These are phyloP conservation scores for Dictyostelium firmibasis DNA, from an alignment of 78 protist species.

Conservation along the genomic window DNA sequence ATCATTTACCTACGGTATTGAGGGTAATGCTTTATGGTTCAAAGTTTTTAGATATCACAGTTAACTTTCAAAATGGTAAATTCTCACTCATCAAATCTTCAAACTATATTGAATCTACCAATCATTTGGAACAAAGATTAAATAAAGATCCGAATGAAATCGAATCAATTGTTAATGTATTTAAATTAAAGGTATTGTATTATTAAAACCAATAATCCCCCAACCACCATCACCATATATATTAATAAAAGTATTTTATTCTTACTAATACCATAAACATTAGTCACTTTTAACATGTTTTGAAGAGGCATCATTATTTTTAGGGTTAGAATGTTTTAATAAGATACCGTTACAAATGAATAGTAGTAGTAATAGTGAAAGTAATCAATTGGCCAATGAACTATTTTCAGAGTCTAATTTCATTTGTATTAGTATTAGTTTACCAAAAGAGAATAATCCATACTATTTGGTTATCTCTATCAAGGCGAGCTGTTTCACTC, in stretches of 20 bases:
- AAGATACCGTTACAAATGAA: conserved; percentile 30
- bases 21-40: conserved; percentile 38
- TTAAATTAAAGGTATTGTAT: conserved; percentile 31
- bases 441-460: conserved; percentile 43
- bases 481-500: conserved; percentile 2
- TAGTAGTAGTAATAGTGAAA: not conserved
- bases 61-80: conserved; percentile 54
- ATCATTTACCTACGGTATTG: conserved; percentile 24
- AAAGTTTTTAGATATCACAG: conserved; percentile 44
- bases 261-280: not conserved
- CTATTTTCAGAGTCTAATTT: conserved; percentile 13
- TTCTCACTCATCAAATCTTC: conserved; percentile 25
- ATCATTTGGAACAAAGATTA: conserved; percentile 15
- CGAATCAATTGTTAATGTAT: conserved; percentile 32
- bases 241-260: too few relatives aligned
- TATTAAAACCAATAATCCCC: too few relatives aligned
- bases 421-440: conserved; percentile 38
- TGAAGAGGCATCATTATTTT: conserved; percentile 56
- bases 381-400: not conserved
- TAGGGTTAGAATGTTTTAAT: conserved; percentile 52
- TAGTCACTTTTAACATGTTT: conserved; percentile 66
- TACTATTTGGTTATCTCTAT: conserved; percentile 20
- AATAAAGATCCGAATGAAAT: conserved; percentile 25
- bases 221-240: too few relatives aligned
- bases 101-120: not conserved